These are phyloP conservation scores for Knoxdaviesia capensis DNA, from an alignment of 2,329 filamentous ascomycete species.

Conservation along the genomic window DNA sequence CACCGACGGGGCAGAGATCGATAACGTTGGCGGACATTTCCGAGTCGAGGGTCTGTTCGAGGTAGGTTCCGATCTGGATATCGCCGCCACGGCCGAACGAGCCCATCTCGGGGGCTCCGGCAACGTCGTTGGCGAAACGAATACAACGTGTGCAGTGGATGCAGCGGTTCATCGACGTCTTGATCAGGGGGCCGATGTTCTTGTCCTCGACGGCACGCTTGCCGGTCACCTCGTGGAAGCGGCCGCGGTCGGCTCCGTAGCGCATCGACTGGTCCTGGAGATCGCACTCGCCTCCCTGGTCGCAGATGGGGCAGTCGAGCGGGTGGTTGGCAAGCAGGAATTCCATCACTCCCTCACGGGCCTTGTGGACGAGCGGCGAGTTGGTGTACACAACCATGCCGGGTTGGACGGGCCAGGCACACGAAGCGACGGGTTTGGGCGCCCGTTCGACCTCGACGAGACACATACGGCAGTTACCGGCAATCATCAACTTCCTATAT, in stretches of 20 bases:
- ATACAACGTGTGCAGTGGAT: conserved; percentile 98
- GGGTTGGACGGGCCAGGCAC: conserved; percentile 94
- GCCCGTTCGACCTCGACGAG: conserved; percentile 92
- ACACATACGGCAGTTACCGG: conserved; percentile 99
- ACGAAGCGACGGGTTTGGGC: conserved; percentile 93
- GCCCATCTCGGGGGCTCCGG: conserved; percentile 86
- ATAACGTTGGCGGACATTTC: conserved; percentile 96
- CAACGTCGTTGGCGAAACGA: conserved; percentile 93
- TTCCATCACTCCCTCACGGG: conserved; percentile 97
- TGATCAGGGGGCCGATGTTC: conserved; percentile 94
- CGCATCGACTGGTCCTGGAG: conserved; percentile 98
- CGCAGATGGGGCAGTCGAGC: conserved; percentile 90
- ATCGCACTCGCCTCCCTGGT: conserved; percentile 97
- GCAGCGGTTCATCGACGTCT: conserved; percentile 99
- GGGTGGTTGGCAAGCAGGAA: conserved; percentile 94
- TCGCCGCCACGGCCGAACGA: conserved; percentile 91
- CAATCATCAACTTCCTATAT: conserved; percentile 85
- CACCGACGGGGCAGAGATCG: conserved; percentile 92
- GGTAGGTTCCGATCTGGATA: conserved; percentile 93
- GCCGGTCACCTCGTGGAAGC: conserved; percentile 88
- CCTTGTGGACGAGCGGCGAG: conserved; percentile 90
- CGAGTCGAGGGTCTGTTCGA: conserved; percentile 82
- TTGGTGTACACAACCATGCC: conserved; percentile 99
- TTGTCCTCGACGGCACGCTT: conserved; percentile 99
- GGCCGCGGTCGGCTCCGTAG: conserved; percentile 86